Conservation (phyloP, 345 rosid genomes). For the Gossypium turneri region DNA sequence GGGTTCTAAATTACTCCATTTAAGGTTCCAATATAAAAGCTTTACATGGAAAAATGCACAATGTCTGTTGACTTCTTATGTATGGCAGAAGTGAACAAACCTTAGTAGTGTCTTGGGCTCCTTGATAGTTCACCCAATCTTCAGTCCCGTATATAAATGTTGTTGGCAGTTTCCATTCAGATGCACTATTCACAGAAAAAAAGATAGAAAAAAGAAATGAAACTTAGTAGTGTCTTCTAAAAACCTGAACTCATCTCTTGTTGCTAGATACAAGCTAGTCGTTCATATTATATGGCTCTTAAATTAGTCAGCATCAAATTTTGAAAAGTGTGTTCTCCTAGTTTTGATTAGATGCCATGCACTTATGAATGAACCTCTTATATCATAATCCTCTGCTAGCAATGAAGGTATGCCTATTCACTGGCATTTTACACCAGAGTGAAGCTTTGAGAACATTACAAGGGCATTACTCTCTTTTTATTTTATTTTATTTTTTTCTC, state of each 20-base stretch:
- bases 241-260: not conserved
- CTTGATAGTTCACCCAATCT: conserved; percentile 95
- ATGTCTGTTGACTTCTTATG: not conserved
- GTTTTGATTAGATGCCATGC: not conserved
- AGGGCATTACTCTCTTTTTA: not conserved
- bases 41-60: not conserved
- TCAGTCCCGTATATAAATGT: conserved; percentile 76
- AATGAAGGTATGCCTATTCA: not conserved
- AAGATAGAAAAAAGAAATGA: not conserved
- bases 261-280: not conserved
- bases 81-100: conserved; percentile 30
- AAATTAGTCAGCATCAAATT: not conserved
- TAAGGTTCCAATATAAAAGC: not conserved
- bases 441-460: conserved; percentile 3
- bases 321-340: not conserved
- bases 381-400: not conserved
- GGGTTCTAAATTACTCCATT: not conserved
- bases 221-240: conserved; percentile 4
- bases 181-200: conserved; percentile 51
- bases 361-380: not conserved
- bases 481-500: not conserved
- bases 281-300: not conserved
- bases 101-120: conserved; percentile 72
- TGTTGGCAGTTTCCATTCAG: conserved; percentile 97
- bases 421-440: not conserved